Base-by-base conservation (phyloP, 2,329 filamentous ascomycete genomes). In the Colletotrichum neosansevieriae region DNA sequence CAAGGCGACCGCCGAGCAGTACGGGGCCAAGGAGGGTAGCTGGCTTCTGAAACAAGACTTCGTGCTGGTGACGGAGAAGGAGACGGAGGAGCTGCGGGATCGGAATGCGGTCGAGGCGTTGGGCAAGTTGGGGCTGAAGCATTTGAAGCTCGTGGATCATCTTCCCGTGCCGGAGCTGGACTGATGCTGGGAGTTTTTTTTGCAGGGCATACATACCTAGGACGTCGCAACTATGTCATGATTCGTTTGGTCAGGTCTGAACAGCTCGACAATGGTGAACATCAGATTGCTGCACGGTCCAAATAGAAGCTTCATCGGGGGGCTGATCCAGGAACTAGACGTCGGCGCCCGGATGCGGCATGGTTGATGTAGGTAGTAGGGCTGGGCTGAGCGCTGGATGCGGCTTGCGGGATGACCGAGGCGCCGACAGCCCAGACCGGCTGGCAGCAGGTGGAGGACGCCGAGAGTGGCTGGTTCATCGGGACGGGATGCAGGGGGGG, bases 1-100 rank as follows among this genome's bases (percentile, higher is more conserved):
- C 79, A 84, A 76, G 38, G 83, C 84, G 50, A 84, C 84, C 64
- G 88, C 90, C 0, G 78, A 83, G 71, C 82, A 88, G 74, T 92
- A 94, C 75, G 84, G 82, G 15, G 88, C 94, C 6, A 77, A 86
- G 36, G 87, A 90, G 72, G 91, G 88, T 9, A 86, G 83, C 21
- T 88, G 88, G 76, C 74, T 93, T 70, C 77, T 94, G 54, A 87
- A 82, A 59, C 91, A 94, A 72, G 91, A 95, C 72, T 97, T 97
- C 77, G 90, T 96, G 40, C 83, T 97, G 9, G 90, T 93, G 1
- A 89, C 88, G 0, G 85, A 93, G 69, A 81, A 89, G 69, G 91
- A 96, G 78, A 91, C 92, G 34, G 84, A 83, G 70, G 81, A 85
- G 69, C 76, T 96, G 77, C 85, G 91, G 61, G 89, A 92, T 74